Base-by-base conservation (phyloP, 768 basidiomycete genomes). In the Mycena maculata region DNA sequence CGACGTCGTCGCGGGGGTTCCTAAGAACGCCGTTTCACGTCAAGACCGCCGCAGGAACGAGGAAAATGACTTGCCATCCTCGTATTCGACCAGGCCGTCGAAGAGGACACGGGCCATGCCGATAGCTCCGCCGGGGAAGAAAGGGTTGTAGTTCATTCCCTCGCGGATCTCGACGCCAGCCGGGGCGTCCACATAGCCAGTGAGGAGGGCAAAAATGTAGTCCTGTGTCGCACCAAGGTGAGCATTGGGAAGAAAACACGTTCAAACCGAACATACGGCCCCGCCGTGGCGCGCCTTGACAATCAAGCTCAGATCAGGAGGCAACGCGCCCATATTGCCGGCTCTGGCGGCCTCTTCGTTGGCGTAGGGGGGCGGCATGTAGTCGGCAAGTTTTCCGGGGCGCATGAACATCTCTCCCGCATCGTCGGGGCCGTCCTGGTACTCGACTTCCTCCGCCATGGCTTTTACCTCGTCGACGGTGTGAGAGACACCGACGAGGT, bases 111-210 rank as follows among this genome's bases (percentile, higher is more conserved):
- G 94, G 56, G 95, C 96, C 98, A 99, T 99, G 76, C 94, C 93
- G 67, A 99, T 98, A 71, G 96, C 96, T 75, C 96, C 97, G 60
- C 98, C 96, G 44, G 97, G 97, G 92, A 99, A 99, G 85, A 92
- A 99, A 22, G 96, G 95, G 83, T 95, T 95, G 87, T 98, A 99
- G 88, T 96, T 98, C 94, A 98, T 93, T 72, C 95, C 97, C 57
- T 98, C 97, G 79, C 94, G 94, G 71, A 97, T 86, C 77, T 95
- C 93, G 68, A 97, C 92, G 65, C 95, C 95, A 65, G 97, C 95
- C 45, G 98, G 98, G 56, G 98, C 92, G 74, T 99, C 98, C 45
- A 95, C 85, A 82, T 99, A 99, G 63, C 98, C 98, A 33, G 98
- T 99, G 72, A 99, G 86, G 63, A 99, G 91, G 61, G 97, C 90